These are phyloP conservation scores for Ceratobasidium sp. DNA, from an alignment of 1,284 basidiomycete species.

Conservation along the genomic window DNA sequence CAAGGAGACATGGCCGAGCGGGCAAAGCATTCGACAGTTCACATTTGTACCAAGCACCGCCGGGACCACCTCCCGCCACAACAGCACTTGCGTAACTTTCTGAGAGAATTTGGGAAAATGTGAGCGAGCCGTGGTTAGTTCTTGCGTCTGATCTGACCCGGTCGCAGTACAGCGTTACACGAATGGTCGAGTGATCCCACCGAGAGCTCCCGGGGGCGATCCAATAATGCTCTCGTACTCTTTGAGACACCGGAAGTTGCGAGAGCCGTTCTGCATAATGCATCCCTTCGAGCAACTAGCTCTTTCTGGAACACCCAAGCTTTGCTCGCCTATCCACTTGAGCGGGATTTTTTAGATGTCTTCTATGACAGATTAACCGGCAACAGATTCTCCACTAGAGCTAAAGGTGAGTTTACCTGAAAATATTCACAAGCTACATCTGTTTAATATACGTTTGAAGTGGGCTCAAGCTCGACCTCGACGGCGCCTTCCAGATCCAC, in stretches of 20 bases:
- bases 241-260: conserved; percentile 17
- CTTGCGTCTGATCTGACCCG: not conserved
- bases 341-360: not conserved
- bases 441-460: no score
- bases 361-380: conserved; percentile 3
- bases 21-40: conserved; percentile 26
- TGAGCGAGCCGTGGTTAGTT: conserved; percentile 1
- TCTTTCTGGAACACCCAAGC: conserved; percentile 31
- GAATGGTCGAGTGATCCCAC: conserved; percentile 18
- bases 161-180: conserved; percentile 18
- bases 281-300: not conserved
- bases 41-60: conserved; percentile 1
- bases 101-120: conserved; percentile 32
- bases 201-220: not conserved
- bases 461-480: not conserved
- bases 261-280: not conserved
- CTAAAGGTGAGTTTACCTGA: no score
- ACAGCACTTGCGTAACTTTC: conserved; percentile 13
- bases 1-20: no score
- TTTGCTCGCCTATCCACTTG: conserved; percentile 22
- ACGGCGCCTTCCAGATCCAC: not conserved
- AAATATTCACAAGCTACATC: no score
- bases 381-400: no score
- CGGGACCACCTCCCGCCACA: conserved; percentile 24
- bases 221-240: conserved; percentile 29